A percentile compares a stretch with the other conserved stretches of the same genome.
Evolutionary conservation across 1,284 basidiomycete genomes (phyloP).

Genomic region (Trichosporon inkin): DNA sequence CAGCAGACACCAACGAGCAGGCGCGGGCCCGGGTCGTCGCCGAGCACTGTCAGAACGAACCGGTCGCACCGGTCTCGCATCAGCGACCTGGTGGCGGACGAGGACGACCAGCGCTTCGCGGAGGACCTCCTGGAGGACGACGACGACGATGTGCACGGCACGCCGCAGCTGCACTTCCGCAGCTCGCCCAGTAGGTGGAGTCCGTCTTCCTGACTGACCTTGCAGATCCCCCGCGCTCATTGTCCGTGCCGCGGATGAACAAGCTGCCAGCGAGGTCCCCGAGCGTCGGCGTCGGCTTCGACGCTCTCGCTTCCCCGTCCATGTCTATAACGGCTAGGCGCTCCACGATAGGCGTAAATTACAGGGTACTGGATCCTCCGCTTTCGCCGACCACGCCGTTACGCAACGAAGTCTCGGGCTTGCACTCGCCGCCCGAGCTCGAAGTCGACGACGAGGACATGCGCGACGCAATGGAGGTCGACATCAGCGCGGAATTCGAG

Average conservation of each 20-base stretch:
- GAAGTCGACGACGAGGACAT: constrained; percentile 1
- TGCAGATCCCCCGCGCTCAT: constrained; percentile 30
- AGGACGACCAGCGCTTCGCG: constrained; percentile 57
- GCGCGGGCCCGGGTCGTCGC: background rate
- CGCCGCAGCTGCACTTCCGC: constrained; percentile 14
- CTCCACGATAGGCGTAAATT: constrained; percentile 17
- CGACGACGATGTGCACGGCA: constrained; percentile 6
- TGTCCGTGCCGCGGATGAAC: constrained; percentile 23
- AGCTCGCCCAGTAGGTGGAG: constrained; percentile 20
- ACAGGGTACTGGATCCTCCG: background rate
- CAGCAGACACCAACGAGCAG: background rate
- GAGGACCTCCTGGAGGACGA: constrained; percentile 53
- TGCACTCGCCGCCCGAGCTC: constrained; percentile 1
- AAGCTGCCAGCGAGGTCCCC: constrained; percentile 26
- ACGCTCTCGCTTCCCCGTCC: constrained; percentile 28
- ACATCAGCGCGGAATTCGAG: constrained; percentile 15
- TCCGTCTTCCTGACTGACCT: constrained; percentile 1
- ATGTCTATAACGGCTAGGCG: constrained; percentile 13
- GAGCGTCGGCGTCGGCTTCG: constrained; percentile 20
- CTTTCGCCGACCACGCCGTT: background rate
- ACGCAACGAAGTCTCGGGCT: background rate
- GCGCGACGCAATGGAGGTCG: background rate
- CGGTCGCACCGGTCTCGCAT: constrained; percentile 37
- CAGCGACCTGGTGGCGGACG: constrained; percentile 43
- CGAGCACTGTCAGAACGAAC: constrained; percentile 29